These are phyloP conservation scores for Thielaviopsis ethacetica DNA, from an alignment of 2,329 filamentous ascomycete species.

Conservation along the genomic window DNA sequence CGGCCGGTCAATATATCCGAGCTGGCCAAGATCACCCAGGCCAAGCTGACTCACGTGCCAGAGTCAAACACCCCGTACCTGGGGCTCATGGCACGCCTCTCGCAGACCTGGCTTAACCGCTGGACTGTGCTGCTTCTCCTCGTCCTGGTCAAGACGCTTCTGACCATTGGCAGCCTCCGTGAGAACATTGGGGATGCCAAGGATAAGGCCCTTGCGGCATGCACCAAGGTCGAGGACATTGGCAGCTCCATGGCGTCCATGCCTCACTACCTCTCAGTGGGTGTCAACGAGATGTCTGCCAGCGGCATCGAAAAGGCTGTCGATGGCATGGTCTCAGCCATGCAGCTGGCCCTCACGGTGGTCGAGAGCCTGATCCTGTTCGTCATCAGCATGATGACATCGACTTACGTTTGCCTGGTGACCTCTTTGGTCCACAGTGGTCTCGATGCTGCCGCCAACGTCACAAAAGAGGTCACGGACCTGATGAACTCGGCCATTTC, in stretches of 20 bases:
- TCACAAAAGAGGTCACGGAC: conserved; percentile 35
- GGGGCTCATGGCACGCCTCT: conserved; percentile 72
- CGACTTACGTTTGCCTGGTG: conserved; percentile 80
- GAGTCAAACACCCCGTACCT: conserved; percentile 71
- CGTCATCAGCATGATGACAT: conserved; percentile 78
- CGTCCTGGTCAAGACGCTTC: conserved; percentile 63
- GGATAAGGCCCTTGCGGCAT: conserved; percentile 69
- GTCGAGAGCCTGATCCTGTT: conserved; percentile 83
- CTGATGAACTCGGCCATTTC: conserved; percentile 33
- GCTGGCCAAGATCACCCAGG: conserved; percentile 18
- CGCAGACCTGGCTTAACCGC: conserved; percentile 93
- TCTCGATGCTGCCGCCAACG: conserved; percentile 46
- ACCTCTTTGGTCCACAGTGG: conserved; percentile 67
- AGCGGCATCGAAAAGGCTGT: conserved; percentile 67
- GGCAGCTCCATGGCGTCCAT: conserved; percentile 95
- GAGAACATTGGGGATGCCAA: conserved; percentile 62
- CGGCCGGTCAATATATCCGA: conserved; percentile 23
- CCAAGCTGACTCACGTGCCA: conserved; percentile 40
- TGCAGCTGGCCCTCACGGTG: conserved; percentile 63
- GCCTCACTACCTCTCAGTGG: conserved; percentile 83
- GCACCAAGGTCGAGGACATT: conserved; percentile 79
- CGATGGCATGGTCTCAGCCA: conserved; percentile 60
- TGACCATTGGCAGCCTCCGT: conserved; percentile 58
- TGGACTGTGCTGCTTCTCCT: conserved; percentile 87
- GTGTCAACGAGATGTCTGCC: conserved; percentile 75